Percentiles rank a stretch among this genome's conserved stretches.
Conservation (phyloP, 2,329 filamentous ascomycete species). For the Neofusicoccum cordaticola region DNA sequence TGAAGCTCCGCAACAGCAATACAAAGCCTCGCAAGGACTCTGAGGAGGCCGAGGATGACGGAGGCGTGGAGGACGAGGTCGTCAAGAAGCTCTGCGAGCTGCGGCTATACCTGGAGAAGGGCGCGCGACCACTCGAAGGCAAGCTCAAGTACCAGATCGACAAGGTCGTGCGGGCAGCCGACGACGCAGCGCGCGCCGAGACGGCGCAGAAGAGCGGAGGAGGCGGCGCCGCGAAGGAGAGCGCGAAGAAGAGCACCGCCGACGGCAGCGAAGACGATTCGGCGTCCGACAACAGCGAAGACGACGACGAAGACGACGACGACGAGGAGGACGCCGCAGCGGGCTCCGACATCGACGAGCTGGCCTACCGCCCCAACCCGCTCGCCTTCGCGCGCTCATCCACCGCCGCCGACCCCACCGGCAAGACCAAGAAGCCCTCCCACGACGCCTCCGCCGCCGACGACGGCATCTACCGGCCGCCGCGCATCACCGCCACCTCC, state of each 20-base stretch:
- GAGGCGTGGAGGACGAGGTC: slow-evolving; percentile 58
- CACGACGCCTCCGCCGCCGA: slow-evolving; percentile 32
- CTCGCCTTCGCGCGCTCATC: slow-evolving; percentile 40
- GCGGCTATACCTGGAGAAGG: slow-evolving; percentile 89
- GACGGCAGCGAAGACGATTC: slow-evolving; percentile 28
- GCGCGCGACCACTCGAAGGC: slow-evolving; percentile 83
- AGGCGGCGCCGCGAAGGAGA: slow-evolving; percentile 24
- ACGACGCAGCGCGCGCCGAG: slow-evolving; percentile 61
- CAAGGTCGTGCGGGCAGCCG: slow-evolving; percentile 83
- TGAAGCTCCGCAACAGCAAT: slow-evolving; percentile 66
- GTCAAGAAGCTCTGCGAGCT: slow-evolving; percentile 87
- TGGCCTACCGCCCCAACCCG: slow-evolving; percentile 62
- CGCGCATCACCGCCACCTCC: slow-evolving; percentile 79
- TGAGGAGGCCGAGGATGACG: slow-evolving; percentile 36
- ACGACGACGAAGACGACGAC: slow-evolving; percentile 30
- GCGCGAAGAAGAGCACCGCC: slow-evolving; percentile 31
- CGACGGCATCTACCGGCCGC: slow-evolving; percentile 82
- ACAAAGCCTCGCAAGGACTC: slow-evolving; percentile 22
- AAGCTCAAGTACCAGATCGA: slow-evolving; percentile 94
- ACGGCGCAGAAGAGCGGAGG: slow-evolving; percentile 31
- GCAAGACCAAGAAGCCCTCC: slow-evolving; percentile 24
- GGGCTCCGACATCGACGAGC: slow-evolving; percentile 54
- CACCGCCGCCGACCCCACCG: slow-evolving; percentile 17
- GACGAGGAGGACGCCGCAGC: slow-evolving; percentile 40
- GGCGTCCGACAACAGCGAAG: slow-evolving; percentile 40